Evolutionary conservation across 2,329 filamentous ascomycete species (phyloP), one percentile per base, ranked within the genome.

Genomic region (Gaeumannomyces sp.): DNA sequence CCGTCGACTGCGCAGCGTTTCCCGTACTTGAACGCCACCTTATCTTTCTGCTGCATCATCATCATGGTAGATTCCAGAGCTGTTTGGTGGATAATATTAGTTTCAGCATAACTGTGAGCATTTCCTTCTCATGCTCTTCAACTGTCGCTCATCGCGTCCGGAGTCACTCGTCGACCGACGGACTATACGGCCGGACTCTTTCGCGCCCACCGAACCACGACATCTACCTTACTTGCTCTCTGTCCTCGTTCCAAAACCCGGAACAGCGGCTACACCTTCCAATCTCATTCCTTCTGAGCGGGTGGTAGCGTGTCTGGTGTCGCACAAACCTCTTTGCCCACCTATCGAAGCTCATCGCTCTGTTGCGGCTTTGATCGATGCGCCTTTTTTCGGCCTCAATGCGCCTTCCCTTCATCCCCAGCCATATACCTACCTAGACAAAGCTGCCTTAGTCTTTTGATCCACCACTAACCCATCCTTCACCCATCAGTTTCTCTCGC

Each of bases 61-160:
- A 64, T 35, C 62, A 64, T 64, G 62, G 62, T 64, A 59, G 57
- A 45, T 35, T 50, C 29, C 28, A 58, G 62, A 64, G 56, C 35
- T 60, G 62, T 25, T 27, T 29, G 33, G 56, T 25, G 27, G 25
- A 58, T 38, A 27, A 50, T 64, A 7, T 60, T 60, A 22, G 31
- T 64, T 53, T 60, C 35, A 60, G 56, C 58, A 35, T 64, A 64
- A 64, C 16, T 64, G 62, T 64, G 59, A 60, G 62, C 7, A n/a
- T 19, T 22, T 19, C 28, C 33, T 27, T 13, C 53, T 28, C 4
- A 3, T n/a, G 35, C 45, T 53, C 19, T n/a, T 14, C 19, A n/a
- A 6, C 45, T 53, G 22, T 53, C 16, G 1, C 38, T 7, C 38
- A 16, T 45, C 16, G 38, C 7, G 38, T 4, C 7, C 4, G 16